These are phyloP conservation scores for Diaporthe sp. DNA, from an alignment of 2,329 filamentous ascomycete species.

Conservation along the genomic window DNA sequence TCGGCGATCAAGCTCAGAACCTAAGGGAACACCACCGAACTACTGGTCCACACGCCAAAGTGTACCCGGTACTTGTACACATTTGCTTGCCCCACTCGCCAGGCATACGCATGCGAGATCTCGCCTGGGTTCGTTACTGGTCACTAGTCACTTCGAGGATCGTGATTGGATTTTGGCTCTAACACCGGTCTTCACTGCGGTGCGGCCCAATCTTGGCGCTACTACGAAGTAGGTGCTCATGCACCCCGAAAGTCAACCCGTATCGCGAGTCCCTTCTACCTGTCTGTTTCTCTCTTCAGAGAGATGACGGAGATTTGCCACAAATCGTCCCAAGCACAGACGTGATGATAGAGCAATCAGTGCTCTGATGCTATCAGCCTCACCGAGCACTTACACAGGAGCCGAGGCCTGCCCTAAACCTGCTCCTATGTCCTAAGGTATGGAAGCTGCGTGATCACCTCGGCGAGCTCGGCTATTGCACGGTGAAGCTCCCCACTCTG, in stretches of 20 bases:
- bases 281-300: not conserved
- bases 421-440: not conserved
- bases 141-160: not conserved
- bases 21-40: not conserved
- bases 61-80: not conserved
- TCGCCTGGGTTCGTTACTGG: not conserved
- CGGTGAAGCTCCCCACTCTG: not conserved
- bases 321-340: not conserved
- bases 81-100: not conserved
- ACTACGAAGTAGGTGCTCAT: not conserved
- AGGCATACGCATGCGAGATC: constrained; percentile 4
- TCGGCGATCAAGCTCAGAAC: not conserved
- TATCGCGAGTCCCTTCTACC: not conserved
- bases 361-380: not conserved
- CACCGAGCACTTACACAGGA: not conserved
- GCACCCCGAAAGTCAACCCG: not conserved
- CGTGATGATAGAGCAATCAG: not conserved
- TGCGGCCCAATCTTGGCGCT: constrained; percentile 26
- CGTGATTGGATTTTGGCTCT: constrained; percentile 7
- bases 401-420: not conserved
- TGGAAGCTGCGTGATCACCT: not conserved
- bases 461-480: not conserved
- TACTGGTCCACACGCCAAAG: constrained; percentile 7
- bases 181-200: not conserved
- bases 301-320: not conserved